These are phyloP conservation scores for Metarhizium sp. DNA, from an alignment of 2,329 filamentous ascomycete genomes.

Conservation along the genomic window DNA sequence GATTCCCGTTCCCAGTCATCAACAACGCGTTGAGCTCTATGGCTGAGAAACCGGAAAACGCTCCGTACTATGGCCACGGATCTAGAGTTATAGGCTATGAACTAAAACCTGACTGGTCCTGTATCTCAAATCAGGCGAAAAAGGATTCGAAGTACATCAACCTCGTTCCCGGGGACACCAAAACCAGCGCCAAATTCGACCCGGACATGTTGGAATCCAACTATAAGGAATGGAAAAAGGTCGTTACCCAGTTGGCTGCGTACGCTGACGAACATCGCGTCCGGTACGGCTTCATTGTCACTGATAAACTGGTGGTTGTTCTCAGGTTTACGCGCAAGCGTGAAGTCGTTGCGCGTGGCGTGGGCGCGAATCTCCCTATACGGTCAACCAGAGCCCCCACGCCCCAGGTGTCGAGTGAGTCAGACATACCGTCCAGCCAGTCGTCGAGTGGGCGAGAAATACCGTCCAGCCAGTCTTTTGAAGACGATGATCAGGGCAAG, in stretches of 20 bases:
- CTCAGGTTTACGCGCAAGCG: background rate
- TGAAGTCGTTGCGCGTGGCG: background rate
- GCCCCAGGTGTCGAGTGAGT: background rate
- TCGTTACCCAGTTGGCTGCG: background rate
- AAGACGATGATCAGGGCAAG: background rate
- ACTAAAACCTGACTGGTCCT: background rate
- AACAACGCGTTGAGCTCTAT: background rate
- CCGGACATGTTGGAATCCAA: background rate
- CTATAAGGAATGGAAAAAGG: background rate
- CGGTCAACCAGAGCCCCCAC: background rate
- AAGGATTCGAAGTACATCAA: background rate
- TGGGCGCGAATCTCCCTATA: background rate
- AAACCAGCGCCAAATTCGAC: background rate
- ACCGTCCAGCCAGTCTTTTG: background rate
- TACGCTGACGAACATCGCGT: background rate
- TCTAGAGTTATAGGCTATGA: background rate
- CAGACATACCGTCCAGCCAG: too few relatives aligned
- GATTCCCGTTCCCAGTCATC: background rate
- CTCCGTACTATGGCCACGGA: background rate
- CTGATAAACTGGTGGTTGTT: background rate
- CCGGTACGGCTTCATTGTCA: background rate
- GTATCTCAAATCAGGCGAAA: background rate
- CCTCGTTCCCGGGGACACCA: background rate
- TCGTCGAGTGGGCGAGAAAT: too few relatives aligned
- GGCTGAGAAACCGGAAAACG: background rate